phyloP scores from a whole-genome alignment of 108 stramenopile species.

The Pseudonitzschia multistriata region DNA sequence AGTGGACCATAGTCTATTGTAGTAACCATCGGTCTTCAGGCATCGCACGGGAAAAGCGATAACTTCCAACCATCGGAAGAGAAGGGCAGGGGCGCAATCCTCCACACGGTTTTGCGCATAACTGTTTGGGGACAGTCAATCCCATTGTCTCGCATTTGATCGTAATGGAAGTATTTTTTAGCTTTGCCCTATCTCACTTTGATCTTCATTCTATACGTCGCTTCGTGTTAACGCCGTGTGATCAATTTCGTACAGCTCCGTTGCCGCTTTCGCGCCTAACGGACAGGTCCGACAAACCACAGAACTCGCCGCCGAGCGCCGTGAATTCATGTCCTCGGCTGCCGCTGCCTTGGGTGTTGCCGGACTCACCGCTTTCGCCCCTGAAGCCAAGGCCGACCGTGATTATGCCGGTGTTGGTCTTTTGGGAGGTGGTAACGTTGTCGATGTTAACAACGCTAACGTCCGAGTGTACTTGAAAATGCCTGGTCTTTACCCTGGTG shows the following conservation, averaged over 20 bases:
- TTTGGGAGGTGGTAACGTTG: conserved; percentile 75
- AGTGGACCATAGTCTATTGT: conserved; percentile 33
- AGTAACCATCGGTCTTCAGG: neutral
- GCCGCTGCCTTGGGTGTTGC: conserved; percentile 71
- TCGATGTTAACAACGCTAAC: conserved; percentile 98
- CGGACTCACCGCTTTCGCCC: conserved; percentile 54
- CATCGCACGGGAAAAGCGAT: neutral
- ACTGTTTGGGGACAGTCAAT: too few species aligned
- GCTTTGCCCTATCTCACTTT: neutral
- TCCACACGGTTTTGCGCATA: too few species aligned
- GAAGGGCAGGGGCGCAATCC: too few species aligned
- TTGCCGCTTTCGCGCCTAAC: conserved; percentile 71
- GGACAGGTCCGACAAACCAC: conserved; percentile 49
- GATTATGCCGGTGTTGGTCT: conserved; percentile 79
- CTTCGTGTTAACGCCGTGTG: too few species aligned
- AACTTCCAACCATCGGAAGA: neutral
- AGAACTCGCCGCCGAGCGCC: conserved; percentile 78
- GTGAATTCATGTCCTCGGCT: conserved; percentile 71
- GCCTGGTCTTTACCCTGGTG: conserved; percentile 94
- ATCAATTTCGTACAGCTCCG: conserved; percentile 60
- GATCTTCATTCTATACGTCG: neutral
- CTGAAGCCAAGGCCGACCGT: conserved; percentile 76
- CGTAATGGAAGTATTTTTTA: neutral
- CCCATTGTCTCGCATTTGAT: too few species aligned
- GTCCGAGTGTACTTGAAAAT: conserved; percentile 96